Conservation (phyloP, 176 grass and related monocot species). For the Eleusine coracana region DNA sequence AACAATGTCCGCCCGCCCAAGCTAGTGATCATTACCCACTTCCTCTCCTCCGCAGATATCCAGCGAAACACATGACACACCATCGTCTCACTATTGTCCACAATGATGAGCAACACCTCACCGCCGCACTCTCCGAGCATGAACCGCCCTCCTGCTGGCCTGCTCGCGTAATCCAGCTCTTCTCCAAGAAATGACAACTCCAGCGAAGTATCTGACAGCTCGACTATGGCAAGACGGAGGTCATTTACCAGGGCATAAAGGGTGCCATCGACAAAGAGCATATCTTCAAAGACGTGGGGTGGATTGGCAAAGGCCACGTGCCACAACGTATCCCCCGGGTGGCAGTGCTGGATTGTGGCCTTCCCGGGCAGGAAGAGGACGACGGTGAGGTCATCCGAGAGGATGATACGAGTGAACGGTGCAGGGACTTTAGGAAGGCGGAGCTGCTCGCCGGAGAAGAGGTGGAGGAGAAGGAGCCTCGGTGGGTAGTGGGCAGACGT, state of each 20-base stretch:
- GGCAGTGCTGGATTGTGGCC: conserved; percentile 44
- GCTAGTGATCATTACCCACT: conserved; percentile 50
- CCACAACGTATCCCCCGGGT: conserved; percentile 54
- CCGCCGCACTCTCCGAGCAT: conserved; percentile 55
- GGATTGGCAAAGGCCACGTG: conserved; percentile 12
- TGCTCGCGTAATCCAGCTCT: conserved; percentile 12
- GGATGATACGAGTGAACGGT: conserved; percentile 49
- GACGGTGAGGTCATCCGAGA: conserved; percentile 50
- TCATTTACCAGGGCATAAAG: conserved; percentile 62
- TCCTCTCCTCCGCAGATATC: conserved; percentile 30
- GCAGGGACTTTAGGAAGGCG: conserved; percentile 57
- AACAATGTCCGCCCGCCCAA: conserved; percentile 61
- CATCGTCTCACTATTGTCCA: conserved; percentile 24
- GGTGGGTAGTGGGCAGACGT: conserved; percentile 33
- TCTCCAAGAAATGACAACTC: conserved; percentile 42
- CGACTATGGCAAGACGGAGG: conserved; percentile 44
- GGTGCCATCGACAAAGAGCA: conserved; percentile 61
- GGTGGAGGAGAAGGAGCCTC: conserved; percentile 64
- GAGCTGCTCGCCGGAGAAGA: conserved; percentile 66
- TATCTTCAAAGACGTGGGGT: conserved; percentile 45
- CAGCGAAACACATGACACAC: conserved; percentile 51
- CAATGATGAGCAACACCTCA: conserved; percentile 54
- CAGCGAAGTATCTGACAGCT: conserved; percentile 33
- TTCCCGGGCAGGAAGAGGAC: conserved; percentile 49
- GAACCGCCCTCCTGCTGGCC: not conserved